Evolutionary conservation across 1,284 basidiomycete species (phyloP), one percentile per base, ranked within the genome.

Genomic region (Malassezia vespertilionis): DNA sequence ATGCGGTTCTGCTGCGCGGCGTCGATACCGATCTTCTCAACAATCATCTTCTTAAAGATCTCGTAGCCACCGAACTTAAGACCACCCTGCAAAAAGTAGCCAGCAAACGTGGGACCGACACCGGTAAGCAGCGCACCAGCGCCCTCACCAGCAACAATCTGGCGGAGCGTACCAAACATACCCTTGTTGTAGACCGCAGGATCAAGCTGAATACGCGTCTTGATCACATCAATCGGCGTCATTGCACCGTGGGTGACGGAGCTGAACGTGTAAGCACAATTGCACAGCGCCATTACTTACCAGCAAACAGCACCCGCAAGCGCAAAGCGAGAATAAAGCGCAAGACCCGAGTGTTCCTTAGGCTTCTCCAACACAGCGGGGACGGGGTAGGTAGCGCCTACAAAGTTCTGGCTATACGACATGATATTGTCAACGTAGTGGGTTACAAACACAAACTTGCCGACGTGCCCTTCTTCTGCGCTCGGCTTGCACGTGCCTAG

Each of bases 121-220:
- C 67, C 67, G 45, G 67, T 68, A 37, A 69, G 63, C 33, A 69
- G 65, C 17, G 65, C 67, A 33, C 61, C 65, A 11, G 63, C 52
- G 52, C 67, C 67, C 53, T 69, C 67, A 45, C 60, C 59, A 39
- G 58, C 52, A 33, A 68, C 31, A 28, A 69, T 60, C 53, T 69
- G 67, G 40, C 67, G 61, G 67, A 69, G 69, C 43, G 58, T 60
- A 33, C 58, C 62, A 32, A 69, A 53, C 63, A 69, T 68, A 45
- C 67, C 67, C 73, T 73, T 75, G 75, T 77, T 77, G 76, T 77
- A 77, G 44, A 72, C 71, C 66, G 72, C 68, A 52, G 73, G 71
- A 75, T 82, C 64, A 40, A 86, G 86, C 82, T 95, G 89, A 82
- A 95, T 93, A 77, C 90, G 86, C 73, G 89, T 93, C 79, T 95